A percentile compares a stretch with the other conserved stretches of the same genome.
Conservation (phyloP, 2,329 filamentous ascomycete genomes). For the Epichloe gansuensis region DNA sequence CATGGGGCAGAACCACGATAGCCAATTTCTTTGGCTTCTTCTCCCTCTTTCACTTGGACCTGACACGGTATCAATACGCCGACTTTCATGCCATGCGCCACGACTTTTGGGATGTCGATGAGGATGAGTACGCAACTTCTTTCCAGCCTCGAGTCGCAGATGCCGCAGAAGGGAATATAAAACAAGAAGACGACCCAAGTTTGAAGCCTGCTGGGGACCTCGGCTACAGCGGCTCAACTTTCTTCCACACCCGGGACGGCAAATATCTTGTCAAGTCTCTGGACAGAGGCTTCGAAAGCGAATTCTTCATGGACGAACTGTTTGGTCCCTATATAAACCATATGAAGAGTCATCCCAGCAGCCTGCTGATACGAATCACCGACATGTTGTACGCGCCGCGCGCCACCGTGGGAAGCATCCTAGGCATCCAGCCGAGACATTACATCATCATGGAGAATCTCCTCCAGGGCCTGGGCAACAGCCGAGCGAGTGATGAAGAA, state of each 20-base stretch:
- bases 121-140: not conserved
- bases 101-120: slow-evolving; percentile 4
- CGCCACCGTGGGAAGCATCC: slow-evolving; percentile 43
- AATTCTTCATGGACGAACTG: slow-evolving; percentile 56
- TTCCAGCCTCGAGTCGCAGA: not conserved
- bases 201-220: slow-evolving; percentile 47
- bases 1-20: not conserved
- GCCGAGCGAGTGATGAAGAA: slow-evolving; percentile 26
- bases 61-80: not conserved
- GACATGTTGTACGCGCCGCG: slow-evolving; percentile 51
- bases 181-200: slow-evolving; percentile 20
- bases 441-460: slow-evolving; percentile 74
- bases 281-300: slow-evolving; percentile 56
- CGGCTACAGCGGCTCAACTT: slow-evolving; percentile 65
- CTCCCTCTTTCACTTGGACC: not conserved
- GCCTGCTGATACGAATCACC: slow-evolving; percentile 58
- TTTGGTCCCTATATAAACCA: slow-evolving; percentile 52
- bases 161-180: not conserved
- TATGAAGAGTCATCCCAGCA: slow-evolving; percentile 47
- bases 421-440: slow-evolving; percentile 53
- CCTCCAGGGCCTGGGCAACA: slow-evolving; percentile 42
- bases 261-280: slow-evolving; percentile 61
- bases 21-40: not conserved
- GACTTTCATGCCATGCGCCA: slow-evolving; percentile 3
- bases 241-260: slow-evolving; percentile 55